phyloP scores from a whole-genome alignment of 1,284 basidiomycete genomes.

The Ganoderma resinaceum region DNA sequence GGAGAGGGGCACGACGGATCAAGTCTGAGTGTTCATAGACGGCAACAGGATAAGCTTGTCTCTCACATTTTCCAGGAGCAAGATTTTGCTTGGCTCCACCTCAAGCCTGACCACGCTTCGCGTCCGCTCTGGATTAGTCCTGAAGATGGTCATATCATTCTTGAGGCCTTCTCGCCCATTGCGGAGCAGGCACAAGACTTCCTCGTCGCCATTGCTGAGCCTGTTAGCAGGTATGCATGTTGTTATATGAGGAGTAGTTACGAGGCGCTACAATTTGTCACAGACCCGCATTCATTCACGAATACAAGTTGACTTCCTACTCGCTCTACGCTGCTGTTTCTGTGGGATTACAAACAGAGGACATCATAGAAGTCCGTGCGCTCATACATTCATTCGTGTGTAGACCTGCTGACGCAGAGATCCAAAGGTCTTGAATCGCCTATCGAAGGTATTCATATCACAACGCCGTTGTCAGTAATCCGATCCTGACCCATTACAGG shows the following conservation, averaged over 20 bases:
- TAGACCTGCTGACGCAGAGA: conserved; percentile 32
- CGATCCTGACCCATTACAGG: conserved; percentile 50
- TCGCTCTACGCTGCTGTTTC: conserved; percentile 99
- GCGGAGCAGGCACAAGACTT: conserved; percentile 99
- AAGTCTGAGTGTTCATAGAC: conserved; percentile 58
- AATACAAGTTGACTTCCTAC: conserved; percentile 98
- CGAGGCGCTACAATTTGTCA: conserved; percentile 35
- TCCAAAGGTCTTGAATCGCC: conserved; percentile 78
- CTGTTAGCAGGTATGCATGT: conserved; percentile 89
- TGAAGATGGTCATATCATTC: conserved; percentile 92
- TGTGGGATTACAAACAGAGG: conserved; percentile 96
- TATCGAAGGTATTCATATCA: conserved; percentile 75
- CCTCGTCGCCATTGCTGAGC: conserved; percentile 97
- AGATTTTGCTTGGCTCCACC: conserved; percentile 85
- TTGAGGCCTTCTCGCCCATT: conserved; percentile 96
- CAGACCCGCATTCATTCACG: conserved; percentile 97
- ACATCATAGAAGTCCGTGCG: conserved; percentile 93
- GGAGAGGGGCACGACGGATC: conserved; percentile 40
- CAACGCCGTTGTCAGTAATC: background rate
- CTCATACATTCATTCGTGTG: conserved; percentile 21
- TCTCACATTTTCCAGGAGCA: conserved; percentile 82
- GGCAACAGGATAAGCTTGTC: conserved; percentile 74
- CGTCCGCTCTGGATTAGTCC: conserved; percentile 96
- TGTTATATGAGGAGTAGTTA: conserved; percentile 37
- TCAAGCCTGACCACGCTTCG: conserved; percentile 90